These are phyloP conservation scores for Edaphochlamys debaryana DNA, from an alignment of 139 green algal species.

Conservation along the genomic window DNA sequence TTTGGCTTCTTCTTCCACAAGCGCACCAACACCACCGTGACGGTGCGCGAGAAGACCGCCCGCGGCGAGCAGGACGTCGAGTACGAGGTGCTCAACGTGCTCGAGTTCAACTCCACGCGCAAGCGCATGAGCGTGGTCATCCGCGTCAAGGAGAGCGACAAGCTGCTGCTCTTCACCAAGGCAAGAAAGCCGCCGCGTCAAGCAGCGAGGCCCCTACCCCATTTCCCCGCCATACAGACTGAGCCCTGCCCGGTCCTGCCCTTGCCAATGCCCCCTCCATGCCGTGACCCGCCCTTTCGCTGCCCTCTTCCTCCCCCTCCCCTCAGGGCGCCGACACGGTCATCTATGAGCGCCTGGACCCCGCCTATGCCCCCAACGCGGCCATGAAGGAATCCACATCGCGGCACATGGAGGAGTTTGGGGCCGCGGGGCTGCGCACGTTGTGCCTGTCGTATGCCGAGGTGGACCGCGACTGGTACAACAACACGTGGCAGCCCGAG, in stretches of 20 bases:
- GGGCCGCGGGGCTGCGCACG: conserved; percentile 84
- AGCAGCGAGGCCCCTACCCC: no score
- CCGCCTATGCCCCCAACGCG: conserved; percentile 53
- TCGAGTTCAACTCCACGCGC: conserved; percentile 94
- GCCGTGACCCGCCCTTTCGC: neutral
- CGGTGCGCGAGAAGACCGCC: conserved; percentile 45
- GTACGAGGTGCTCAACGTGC: conserved; percentile 90
- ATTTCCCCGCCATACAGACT: no score
- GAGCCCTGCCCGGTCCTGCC: no score
- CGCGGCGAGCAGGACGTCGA: conserved; percentile 51
- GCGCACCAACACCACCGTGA: conserved; percentile 59
- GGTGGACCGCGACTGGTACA: conserved; percentile 63
- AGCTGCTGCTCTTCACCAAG: conserved; percentile 75
- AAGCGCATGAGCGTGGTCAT: conserved; percentile 87
- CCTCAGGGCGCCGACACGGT: conserved; percentile 85
- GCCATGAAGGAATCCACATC: conserved; percentile 56
- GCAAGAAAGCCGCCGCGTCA: neutral
- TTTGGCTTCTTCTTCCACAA: conserved; percentile 81
- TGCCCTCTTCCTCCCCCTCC: no score
- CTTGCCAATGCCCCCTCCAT: no score
- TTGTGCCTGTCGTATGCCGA: conserved; percentile 79
- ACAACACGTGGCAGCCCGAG: conserved; percentile 49
- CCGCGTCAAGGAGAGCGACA: conserved; percentile 62
- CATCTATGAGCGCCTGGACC: conserved; percentile 78
- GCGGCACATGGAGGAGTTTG: conserved; percentile 84